phyloP scores from a whole-genome alignment of 345 rosid genomes.

The Pseudoturritis turrita region DNA sequence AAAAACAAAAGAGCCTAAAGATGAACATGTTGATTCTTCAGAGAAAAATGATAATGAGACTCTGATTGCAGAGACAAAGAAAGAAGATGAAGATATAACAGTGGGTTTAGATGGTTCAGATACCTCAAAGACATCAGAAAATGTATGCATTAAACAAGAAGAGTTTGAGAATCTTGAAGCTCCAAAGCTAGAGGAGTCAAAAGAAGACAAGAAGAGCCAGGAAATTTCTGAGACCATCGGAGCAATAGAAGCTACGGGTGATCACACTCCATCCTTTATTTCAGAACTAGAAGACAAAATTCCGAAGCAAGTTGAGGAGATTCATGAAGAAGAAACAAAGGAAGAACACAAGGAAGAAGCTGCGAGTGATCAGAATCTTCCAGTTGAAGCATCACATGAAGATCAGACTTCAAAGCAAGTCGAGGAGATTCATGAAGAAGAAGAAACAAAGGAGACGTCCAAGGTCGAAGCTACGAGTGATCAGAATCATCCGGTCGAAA shows the following conservation, averaged over 20 bases:
- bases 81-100: not conserved
- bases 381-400: not conserved
- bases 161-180: not conserved
- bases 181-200: constrained; percentile 11
- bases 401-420: not conserved
- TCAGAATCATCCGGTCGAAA: not conserved
- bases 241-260: constrained; percentile 3
- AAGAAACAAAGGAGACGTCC: constrained; percentile 15
- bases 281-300: constrained; percentile 17
- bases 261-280: not conserved
- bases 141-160: not conserved
- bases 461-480: not conserved
- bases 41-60: not conserved
- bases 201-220: constrained; percentile 11
- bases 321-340: constrained; percentile 16
- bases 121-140: not conserved
- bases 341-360: not conserved
- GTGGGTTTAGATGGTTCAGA: not conserved
- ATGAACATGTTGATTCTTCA: not conserved
- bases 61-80: not conserved
- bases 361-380: not conserved
- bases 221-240: not conserved
- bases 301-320: constrained; percentile 1
- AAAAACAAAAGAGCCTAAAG: constrained; percentile 12
- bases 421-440: constrained; percentile 7